These are phyloP conservation scores for Coleophoma eucalyptorum DNA, from an alignment of 2,329 filamentous ascomycete genomes.

Conservation along the genomic window DNA sequence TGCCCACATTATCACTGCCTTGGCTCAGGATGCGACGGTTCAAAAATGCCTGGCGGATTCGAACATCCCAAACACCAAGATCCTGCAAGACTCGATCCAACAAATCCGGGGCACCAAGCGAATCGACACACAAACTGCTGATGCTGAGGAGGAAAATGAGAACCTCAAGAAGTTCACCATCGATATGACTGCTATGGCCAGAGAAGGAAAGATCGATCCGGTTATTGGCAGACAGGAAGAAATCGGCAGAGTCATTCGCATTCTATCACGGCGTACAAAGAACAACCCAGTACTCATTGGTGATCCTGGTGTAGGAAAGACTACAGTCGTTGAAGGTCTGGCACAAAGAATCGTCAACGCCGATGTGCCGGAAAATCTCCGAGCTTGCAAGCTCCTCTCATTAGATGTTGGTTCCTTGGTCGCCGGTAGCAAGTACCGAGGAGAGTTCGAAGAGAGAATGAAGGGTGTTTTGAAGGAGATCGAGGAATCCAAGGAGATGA, in stretches of 20 bases:
- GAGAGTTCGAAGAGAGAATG: slow-evolving; percentile 99
- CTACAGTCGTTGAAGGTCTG: slow-evolving; percentile 93
- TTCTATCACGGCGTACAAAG: slow-evolving; percentile 90
- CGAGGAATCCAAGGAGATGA: slow-evolving; percentile 89
- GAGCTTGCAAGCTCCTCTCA: slow-evolving; percentile 88
- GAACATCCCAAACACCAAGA: slow-evolving; percentile 87
- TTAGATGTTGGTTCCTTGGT: slow-evolving; percentile 94
- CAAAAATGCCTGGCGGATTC: slow-evolving; percentile 74
- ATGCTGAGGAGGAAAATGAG: slow-evolving; percentile 88
- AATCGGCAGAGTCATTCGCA: slow-evolving; percentile 86
- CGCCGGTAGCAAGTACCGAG: slow-evolving; percentile 95
- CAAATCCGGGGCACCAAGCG: slow-evolving; percentile 89
- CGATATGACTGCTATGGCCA: slow-evolving; percentile 94
- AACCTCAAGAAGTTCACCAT: slow-evolving; percentile 98
- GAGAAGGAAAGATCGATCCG: slow-evolving; percentile 96
- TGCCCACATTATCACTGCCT: slow-evolving; percentile 85
- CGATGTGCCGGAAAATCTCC: slow-evolving; percentile 93
- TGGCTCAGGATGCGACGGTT: slow-evolving; percentile 75
- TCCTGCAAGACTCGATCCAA: slow-evolving; percentile 86
- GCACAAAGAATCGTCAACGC: slow-evolving; percentile 94
- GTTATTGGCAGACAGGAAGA: slow-evolving; percentile 97
- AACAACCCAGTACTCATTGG: slow-evolving; percentile 98
- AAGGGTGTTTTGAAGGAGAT: slow-evolving; percentile 99
- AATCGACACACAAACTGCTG: slow-evolving; percentile 94
- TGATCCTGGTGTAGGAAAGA: slow-evolving; percentile 97